Base-by-base conservation (phyloP, 176 grass and related monocot genomes). In the Ensete glaucum region DNA sequence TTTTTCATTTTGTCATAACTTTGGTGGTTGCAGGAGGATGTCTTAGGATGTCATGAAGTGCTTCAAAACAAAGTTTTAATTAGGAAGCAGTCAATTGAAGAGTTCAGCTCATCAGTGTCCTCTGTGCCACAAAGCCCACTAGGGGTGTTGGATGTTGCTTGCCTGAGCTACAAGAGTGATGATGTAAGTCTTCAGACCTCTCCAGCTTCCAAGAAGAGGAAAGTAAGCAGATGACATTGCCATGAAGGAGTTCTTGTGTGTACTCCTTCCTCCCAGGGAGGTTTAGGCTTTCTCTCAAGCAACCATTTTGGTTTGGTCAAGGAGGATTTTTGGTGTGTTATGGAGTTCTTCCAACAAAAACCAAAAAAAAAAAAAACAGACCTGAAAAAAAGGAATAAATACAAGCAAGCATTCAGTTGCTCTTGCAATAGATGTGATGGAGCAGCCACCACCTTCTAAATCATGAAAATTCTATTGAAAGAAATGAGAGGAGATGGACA, bases 331-430 rank as follows among this genome's bases (percentile, higher is more conserved):
- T 62, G 10, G 10, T 62, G 57, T 62, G 75, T 64, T 79, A 5
- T 48, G 11, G 77, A 70, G 80, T 72, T 72, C 75, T 90, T 63
- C 58, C 13, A 83, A 86, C 22, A 66, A 79, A 72, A 83, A 86
- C 22, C 59, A 79, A 72, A 77, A 70, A 59, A 59, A 83, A 73
- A 77, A 81, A 59, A 59, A 83, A 73, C 71, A 79, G 63, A 81
- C 67, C 69, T 22, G 65, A 53, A 26, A 62, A 81, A 81, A 56
- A 86, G 12, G 4, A 19, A 52, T 22, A 72, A 64, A 52, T 62
- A 67, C 73, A 81, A 74, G 78, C 77, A 77, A 11, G 52, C 11
- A 54, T 14, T 73, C 55, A 75, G 54, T 43, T 43, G 34, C 34
- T 43, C 34, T 43, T 43, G 34, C 34, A 43, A 43, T 43, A 43